Evolutionary conservation across 768 basidiomycete species (phyloP), one percentile per base, ranked within the genome.

Genomic region (Cystoderma amianthinum): DNA sequence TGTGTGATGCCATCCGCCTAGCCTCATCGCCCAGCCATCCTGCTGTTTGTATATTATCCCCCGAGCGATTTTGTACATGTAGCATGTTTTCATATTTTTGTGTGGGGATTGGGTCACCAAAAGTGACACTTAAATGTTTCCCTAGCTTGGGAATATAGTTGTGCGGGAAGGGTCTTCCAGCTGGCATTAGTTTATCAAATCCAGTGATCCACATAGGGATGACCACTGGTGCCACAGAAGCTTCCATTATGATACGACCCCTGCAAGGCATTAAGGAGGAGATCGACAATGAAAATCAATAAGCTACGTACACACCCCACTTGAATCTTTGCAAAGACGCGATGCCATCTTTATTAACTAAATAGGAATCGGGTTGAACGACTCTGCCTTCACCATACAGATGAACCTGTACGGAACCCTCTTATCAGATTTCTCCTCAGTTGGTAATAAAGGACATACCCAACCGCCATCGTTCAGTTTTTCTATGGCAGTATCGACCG

Each of bases 201-300:
- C 72, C 72, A 17, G 85, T 83, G 10, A 97, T 67, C 91, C 91
- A 98, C 74, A 96, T 87, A 2, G 94, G 94, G 47, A 98, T 82
- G 44, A 96, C 78, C 16, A 80, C 59, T 2, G 94, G 94, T 33
- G 78, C 72, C n/a, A 66, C 49, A 11, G 57, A 51, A 4, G 68
- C 56, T 51, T 74, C 72, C 66, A 73, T 92, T 33, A 98, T 56
- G 23, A 96, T 85, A 18, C 92, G 76, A 28, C 88, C 89, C 19
- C 91, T 94, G 53, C 23, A 41, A 34, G 15, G 18, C 6, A 36
- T 32, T 36, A 36, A 13, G 23, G 20, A 38, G 16, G 39, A 23
- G 36, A 12, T 19, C 34, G 28, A n/a, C n/a, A n/a, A n/a, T n/a
- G n/a, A n/a, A n/a, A n/a, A n/a, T n/a, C 13, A 20, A 45, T 36